Base-by-base conservation (phyloP, 23 red algal species). In the Cyanidioschyzon merolae region DNA sequence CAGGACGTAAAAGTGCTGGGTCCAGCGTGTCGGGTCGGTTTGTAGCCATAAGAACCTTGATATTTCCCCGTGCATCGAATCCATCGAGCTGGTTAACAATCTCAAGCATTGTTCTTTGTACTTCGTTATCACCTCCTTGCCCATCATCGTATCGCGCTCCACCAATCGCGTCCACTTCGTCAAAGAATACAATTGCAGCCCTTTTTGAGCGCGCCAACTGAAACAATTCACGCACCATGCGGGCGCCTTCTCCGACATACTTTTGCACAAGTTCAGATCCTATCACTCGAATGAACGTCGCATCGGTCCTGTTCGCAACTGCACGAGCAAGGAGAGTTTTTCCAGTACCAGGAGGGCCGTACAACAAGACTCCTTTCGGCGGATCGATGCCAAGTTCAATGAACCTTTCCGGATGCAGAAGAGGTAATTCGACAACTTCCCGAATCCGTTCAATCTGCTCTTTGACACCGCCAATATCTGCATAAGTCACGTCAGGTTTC, bases 71-170 rank as follows among this genome's bases (percentile, higher is more conserved):
- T n/a, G 94, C 88, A 67, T 88, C 87, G 58, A 98, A 98, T 26
- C 94, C 94, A 68, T 98, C 94, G 16, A 98, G 84, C 82, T 98
- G 94, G 75, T 98, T 98, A 1, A 98, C 85, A 77, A 98, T 98
- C 80, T 98, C 94, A 37, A 98, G 83, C 94, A 98, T 98, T 58
- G 94, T 98, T 50, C 94, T 71, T 79, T 98, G 94, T 21, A 98
- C 94, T 57, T 98, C 94, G 79, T 98, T 98, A 75, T 98, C 94
- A 39, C 88, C 94, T 50, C 94, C 94, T 50, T 85, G 83, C 21
- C 94, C 94, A 81, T 98, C 94, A 76, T 98, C 94, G 74, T 91
- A 98, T 18, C 94, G 88, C 39, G 94, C 94, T 50, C 94, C 94
- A 67, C 94, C 94, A 38, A 98, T 98, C 18, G 94, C 94, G 76